Conservation (phyloP, 2,329 filamentous ascomycete species). For the Metarhizium rileyi region DNA sequence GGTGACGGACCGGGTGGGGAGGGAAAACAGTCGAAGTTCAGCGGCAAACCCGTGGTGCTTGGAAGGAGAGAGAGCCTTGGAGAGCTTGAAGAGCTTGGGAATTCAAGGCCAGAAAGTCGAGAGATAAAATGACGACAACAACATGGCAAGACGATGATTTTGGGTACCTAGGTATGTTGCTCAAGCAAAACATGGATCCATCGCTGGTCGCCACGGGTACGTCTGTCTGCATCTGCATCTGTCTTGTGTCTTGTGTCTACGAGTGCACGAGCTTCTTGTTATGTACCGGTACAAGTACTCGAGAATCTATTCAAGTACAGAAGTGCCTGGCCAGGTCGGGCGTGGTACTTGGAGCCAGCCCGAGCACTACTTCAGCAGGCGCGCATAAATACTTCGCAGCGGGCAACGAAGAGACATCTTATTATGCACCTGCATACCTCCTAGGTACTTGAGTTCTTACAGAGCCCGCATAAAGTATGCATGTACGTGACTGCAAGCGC, state of each 20-base stretch:
- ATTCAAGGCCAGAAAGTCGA: not conserved
- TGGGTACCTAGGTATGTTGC: not conserved
- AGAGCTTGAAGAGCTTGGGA: not conserved
- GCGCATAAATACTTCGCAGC: no score
- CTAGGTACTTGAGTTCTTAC: no score
- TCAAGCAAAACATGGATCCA: not conserved
- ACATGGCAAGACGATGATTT: not conserved
- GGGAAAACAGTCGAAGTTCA: not conserved
- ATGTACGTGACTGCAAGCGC: not conserved
- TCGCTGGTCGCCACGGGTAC: conserved; percentile 3
- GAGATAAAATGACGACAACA: not conserved
- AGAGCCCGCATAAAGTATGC: no score
- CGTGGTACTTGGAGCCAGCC: no score
- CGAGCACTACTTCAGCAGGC: no score
- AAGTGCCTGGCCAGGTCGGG: no score
- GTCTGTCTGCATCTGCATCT: not conserved
- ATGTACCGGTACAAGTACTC: not conserved
- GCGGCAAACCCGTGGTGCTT: not conserved
- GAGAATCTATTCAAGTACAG: no score
- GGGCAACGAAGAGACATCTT: no score
- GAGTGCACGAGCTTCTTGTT: no score
- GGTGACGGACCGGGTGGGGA: not conserved
- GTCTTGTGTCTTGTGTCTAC: not conserved
- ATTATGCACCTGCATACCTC: no score
- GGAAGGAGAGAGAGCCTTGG: not conserved